Conservation (phyloP, 306 rosid genomes). For the Lotus japonicus region DNA sequence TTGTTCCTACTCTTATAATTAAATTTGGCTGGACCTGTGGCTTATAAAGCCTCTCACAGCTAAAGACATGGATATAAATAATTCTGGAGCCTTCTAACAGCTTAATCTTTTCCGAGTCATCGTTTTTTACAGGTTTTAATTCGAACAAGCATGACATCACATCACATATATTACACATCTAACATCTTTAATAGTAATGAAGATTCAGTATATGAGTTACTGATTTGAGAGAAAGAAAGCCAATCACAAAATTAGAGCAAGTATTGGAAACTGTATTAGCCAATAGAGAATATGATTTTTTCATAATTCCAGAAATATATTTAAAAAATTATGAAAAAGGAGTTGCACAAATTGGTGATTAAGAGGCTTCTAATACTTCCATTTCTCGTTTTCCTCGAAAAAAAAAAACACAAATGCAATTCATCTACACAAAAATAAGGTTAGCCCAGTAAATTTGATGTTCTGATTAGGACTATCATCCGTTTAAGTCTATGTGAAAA, state of each 20-base stretch:
- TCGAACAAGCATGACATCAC: background rate
- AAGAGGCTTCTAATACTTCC: background rate
- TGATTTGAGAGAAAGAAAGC: background rate
- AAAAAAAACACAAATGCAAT: background rate
- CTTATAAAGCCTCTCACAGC: background rate
- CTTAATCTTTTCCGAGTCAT: background rate
- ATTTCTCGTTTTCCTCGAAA: background rate
- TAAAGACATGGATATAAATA: background rate
- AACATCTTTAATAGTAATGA: slow-evolving; percentile 1
- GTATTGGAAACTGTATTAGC: background rate
- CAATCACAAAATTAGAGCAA: background rate
- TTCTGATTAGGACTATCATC: background rate
- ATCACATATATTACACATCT: background rate
- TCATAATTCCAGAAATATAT: slow-evolving; percentile 9
- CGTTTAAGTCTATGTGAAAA: background rate
- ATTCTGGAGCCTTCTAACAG: background rate
- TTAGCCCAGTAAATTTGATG: slow-evolving; percentile 6
- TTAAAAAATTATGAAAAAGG: background rate
- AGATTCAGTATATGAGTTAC: background rate
- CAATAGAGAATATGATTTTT: background rate
- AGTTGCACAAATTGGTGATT: background rate
- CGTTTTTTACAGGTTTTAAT: background rate
- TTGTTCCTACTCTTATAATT: background rate
- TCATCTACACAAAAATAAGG: background rate
- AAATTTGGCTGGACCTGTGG: background rate